Base-by-base conservation (phyloP, 371 early-diverging fungal genomes). In the Nosema granulosis region DNA sequence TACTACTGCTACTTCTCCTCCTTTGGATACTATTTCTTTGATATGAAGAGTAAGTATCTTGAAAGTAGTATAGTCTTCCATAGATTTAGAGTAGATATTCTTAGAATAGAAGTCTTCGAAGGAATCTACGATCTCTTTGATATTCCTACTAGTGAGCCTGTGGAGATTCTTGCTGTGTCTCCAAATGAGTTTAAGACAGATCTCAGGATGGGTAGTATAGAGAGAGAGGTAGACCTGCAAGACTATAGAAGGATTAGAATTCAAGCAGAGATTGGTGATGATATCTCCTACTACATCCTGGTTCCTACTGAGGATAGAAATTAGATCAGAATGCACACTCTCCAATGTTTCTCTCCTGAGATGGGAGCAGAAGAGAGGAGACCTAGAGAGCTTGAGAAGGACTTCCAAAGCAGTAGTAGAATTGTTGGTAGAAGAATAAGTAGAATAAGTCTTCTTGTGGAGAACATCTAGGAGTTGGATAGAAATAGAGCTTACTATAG, bases 141-240 rank as follows among this genome's bases (percentile, higher is more conserved):
- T 68, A 20, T 74, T 59, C 16, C 57, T 68, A 59, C 31, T 78
- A 56, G 67, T 76, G 16, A 69, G 62, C 16, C 51, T 38, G 52
- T 71, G 34, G 16, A 79, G 18, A 12, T 66, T 9, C 62, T 84
- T 84, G n/a, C 82, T 81, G 58, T 84, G 83, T 58, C 79, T 76
- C 85, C 85, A 84, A 2, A 84, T 71, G 51, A 84, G 73, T 56
- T 83, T 84, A 1, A 83, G 68, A 13, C 78, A 54, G 4, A 84
- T 78, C 34, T 83, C 80, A 11, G 56, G 62, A n/a, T 80, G 71
- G 4, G 24, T 62, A 29, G 63, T 54, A 11, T 78, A 11, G 28
- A 78, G 35, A 1, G 61, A 32, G 16, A 78, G 50, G 69, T 81
- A 81, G 28, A 71, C 76, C 20, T 73, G 54, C 16, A 81, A 56